These are phyloP conservation scores for Drosera capensis DNA, from an alignment of 148 eudicot species.

Conservation along the genomic window DNA sequence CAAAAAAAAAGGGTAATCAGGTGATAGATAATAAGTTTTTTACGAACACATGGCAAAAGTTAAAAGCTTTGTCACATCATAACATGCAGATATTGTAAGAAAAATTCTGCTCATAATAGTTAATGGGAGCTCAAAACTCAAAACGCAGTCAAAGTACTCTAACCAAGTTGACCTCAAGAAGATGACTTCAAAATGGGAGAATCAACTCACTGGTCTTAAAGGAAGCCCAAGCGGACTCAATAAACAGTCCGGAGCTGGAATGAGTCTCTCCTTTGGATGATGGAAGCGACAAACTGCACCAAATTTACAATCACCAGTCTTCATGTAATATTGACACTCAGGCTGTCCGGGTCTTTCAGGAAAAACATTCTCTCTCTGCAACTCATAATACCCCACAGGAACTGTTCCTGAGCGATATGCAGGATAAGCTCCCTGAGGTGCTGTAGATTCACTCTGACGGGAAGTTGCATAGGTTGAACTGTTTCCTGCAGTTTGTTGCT, in stretches of 20 bases:
- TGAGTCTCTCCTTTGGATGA: slow-evolving; percentile 76
- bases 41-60: too few relatives aligned
- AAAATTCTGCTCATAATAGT: too few relatives aligned
- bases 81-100: too few relatives aligned
- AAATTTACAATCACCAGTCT: slow-evolving; percentile 97
- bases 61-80: too few relatives aligned
- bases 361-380: slow-evolving; percentile 67
- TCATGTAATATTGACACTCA: slow-evolving; percentile 93
- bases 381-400: slow-evolving; percentile 53
- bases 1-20: too few relatives aligned
- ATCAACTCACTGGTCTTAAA: slow-evolving; percentile 56
- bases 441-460: slow-evolving; percentile 36
- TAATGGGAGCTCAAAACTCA: too few relatives aligned
- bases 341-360: slow-evolving; percentile 97
- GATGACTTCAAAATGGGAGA: background rate
- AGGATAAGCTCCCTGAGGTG: slow-evolving; percentile 9
- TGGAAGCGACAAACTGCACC: slow-evolving; percentile 93
- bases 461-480: slow-evolving; percentile 36
- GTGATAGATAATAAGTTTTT: too few relatives aligned
- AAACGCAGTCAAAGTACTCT: too few relatives aligned
- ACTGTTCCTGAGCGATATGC: slow-evolving; percentile 48
- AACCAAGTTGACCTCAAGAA: background rate
- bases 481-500: slow-evolving; percentile 46
- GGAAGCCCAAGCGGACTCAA: slow-evolving; percentile 90
- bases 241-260: slow-evolving; percentile 76